Evolutionary conservation across 192 early-diverging fungal genomes (phyloP).

Genomic region (Coemansia sp.): DNA sequence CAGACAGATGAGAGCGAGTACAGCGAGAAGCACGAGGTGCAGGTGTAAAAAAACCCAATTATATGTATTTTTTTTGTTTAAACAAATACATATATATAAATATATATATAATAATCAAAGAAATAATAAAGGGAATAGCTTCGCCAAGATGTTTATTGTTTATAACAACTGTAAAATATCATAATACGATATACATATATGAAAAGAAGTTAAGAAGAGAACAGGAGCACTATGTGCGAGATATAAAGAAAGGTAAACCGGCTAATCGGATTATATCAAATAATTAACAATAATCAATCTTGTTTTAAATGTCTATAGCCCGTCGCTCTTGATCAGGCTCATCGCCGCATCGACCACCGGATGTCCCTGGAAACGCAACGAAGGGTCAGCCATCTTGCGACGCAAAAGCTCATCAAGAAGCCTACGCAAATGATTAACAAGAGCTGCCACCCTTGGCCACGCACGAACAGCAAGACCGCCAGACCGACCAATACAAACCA

Average conservation of each 20-base stretch:
- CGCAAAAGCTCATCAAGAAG: slow-evolving; percentile 71
- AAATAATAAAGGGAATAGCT: no score
- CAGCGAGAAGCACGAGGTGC: background rate
- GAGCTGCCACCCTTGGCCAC: slow-evolving; percentile 69
- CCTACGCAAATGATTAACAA: slow-evolving; percentile 73
- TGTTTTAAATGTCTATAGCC: background rate
- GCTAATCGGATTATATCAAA: no score
- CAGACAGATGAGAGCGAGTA: slow-evolving; percentile 7
- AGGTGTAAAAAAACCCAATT: background rate
- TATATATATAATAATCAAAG: background rate
- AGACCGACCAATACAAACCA: slow-evolving; percentile 58
- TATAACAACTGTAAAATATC: no score
- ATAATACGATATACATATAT: no score
- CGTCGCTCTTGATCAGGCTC: slow-evolving; percentile 38
- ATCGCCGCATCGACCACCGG: slow-evolving; percentile 34
- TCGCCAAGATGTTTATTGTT: no score
- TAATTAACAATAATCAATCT: no score
- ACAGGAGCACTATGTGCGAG: no score
- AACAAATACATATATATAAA: background rate
- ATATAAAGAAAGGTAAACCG: no score
- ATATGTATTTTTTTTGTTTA: no score
- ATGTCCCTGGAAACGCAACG: slow-evolving; percentile 48
- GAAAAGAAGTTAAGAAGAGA: no score
- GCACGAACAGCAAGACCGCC: slow-evolving; percentile 68
- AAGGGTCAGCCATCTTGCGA: slow-evolving; percentile 70